Evolutionary conservation across 2,329 filamentous ascomycete species (phyloP), one percentile per base, ranked within the genome.

Genomic region (Sclerotinia minor): DNA sequence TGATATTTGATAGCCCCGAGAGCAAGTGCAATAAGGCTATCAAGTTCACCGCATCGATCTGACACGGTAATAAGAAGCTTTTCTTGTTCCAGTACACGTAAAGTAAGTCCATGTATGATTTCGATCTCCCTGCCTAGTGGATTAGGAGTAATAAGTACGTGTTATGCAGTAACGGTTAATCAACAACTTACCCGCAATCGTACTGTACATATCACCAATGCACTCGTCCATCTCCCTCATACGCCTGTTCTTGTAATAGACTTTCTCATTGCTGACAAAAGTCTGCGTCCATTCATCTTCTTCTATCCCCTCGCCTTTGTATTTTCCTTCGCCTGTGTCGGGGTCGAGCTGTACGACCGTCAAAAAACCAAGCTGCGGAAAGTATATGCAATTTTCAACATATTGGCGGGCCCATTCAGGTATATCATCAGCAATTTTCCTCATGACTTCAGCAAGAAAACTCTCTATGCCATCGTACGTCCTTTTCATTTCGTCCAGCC

Each of bases 351-450:
- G 84, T 21, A 96, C 88, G 0, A 90, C 88, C 2, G 93, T 91
- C 49, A 97, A 84, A 76, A 97, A 99, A 0, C 95, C 95, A 49
- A 97, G 86, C 74, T 97, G 93, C 0, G 94, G 94, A 70, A 96
- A 90, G 77, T 95, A 97, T 24, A 95, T 90, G 70, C 96, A 96
- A 66, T 94, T 94, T 45, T 84, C 81, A 19, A 89, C 79, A 69
- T 85, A 82, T 41, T 79, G 76, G 35, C 77, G 77, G 24, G 83
- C 82, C 82, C 84, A 83, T 69, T 84, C 81, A 0, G 93, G 89
- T 26, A 95, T 81, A 1, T 83, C 82, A 19, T 79, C 77, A 0
- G 85, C 85, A 67, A 97, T 81, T n/a, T 86, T 84, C 24, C 83
- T 81, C 6, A 89, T 88, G 2, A 92, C 86, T 65, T 87, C 79